These are phyloP conservation scores for Saxophila tyrrhenica DNA, from an alignment of 495 filamentous ascomycete genomes.

Conservation along the genomic window DNA sequence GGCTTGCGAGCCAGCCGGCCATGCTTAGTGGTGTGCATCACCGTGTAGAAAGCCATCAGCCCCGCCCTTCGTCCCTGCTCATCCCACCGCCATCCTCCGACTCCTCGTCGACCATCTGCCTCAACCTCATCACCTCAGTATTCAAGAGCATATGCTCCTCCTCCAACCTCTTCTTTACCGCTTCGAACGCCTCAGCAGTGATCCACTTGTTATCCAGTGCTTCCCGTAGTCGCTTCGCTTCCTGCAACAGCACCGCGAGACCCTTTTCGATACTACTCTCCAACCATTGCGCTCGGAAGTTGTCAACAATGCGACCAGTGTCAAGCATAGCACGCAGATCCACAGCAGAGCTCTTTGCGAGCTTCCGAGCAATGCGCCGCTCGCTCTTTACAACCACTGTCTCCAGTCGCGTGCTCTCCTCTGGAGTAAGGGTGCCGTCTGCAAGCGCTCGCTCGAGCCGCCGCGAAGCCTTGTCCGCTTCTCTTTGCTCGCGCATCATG, in stretches of 20 bases:
- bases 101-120: slow-evolving; percentile 9
- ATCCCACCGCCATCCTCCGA: too few relatives aligned
- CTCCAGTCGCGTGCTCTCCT: slow-evolving; percentile 2
- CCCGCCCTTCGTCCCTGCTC: too few relatives aligned
- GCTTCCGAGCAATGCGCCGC: slow-evolving; percentile 2
- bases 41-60: too few relatives aligned
- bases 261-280: slow-evolving; percentile 11
- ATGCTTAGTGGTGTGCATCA: too few relatives aligned
- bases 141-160: slow-evolving; percentile 3
- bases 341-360: slow-evolving; percentile 6
- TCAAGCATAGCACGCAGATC: slow-evolving; percentile 10
- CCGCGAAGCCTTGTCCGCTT: neutral
- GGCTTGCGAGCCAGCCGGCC: too few relatives aligned
- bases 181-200: neutral
- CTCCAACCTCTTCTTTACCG: slow-evolving; percentile 5
- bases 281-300: slow-evolving; percentile 8
- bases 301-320: slow-evolving; percentile 6
- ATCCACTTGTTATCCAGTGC: slow-evolving; percentile 3
- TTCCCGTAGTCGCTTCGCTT: neutral
- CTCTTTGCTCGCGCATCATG: neutral
- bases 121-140: slow-evolving; percentile 8
- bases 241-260: neutral
- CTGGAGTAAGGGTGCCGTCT: slow-evolving; percentile 2
- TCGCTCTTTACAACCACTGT: slow-evolving; percentile 2
- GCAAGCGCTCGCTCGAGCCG: neutral